Evolutionary conservation across 495 filamentous ascomycete species (phyloP), one percentile per base, ranked within the genome.

Genomic region (Hamigera avellanea): DNA sequence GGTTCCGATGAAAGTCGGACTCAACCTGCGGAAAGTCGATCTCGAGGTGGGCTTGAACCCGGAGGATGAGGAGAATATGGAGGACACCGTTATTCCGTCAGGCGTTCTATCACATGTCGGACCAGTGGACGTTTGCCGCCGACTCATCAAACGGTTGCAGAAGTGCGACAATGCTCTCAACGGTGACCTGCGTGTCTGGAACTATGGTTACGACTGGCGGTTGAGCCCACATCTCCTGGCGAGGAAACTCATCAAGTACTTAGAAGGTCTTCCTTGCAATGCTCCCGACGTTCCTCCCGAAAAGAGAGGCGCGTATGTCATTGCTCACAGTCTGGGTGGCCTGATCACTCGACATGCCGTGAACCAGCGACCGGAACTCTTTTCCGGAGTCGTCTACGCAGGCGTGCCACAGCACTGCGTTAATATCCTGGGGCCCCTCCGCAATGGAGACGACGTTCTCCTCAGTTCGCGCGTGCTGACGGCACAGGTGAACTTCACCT

Each of bases 161-260:
- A 76, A 80, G 23, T 82, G 73, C 37, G 75, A 83, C 26, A 91
- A 89, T 42, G 75, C 76, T 2, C 57, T 69, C 26, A 70, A 67
- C 10, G 83, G 83, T 16, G 80, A 71, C 40, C 62, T 95, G 1
- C 69, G 86, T 26, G 75, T 95, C 2, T 81, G 82, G 57, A 80
- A 95, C 43, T 98, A 91, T 47, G 87, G 91, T 19, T 98, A 94
- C 50, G 89, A 98, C 54, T 98, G 89, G 89, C 75, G 91, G 19
- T 62, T 98, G 36, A 86, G 82, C 41, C 91, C 91, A 1, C 72
- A 83, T 47, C 59, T 89, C 1, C 70, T 93, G 2, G 85, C 81
- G 1, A 61, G 66, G 8, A 71, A 72, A 33, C 59, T 98, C 5
- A 72, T 80, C 18, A 51, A 65, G 19, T 95, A 81, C 42, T 62